These are phyloP conservation scores for Talaromyces albobiverticillius DNA, from an alignment of 2,329 filamentous ascomycete genomes.

Conservation along the genomic window DNA sequence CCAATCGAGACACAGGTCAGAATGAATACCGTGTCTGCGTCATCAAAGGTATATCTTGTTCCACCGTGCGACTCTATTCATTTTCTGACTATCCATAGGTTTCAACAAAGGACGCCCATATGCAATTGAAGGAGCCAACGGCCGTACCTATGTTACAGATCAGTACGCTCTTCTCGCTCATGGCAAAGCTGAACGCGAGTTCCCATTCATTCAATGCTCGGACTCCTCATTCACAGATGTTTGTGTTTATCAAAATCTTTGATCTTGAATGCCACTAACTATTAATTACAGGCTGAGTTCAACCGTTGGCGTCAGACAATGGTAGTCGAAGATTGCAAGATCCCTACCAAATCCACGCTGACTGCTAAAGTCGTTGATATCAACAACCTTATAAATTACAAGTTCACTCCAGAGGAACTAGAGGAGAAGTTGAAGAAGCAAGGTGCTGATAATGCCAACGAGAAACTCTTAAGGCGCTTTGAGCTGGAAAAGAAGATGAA, in stretches of 20 bases:
- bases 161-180: slow-evolving; percentile 80
- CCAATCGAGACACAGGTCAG: slow-evolving; percentile 67
- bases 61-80: background rate
- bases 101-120: slow-evolving; percentile 80
- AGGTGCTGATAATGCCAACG: slow-evolving; percentile 64
- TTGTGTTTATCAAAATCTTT: slow-evolving; percentile 25
- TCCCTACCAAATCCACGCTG: slow-evolving; percentile 71
- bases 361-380: slow-evolving; percentile 75
- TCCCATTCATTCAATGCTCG: slow-evolving; percentile 87
- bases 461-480: slow-evolving; percentile 65
- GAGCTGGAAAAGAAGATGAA: slow-evolving; percentile 64
- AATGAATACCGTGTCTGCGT: slow-evolving; percentile 83
- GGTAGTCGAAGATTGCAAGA: slow-evolving; percentile 65
- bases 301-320: slow-evolving; percentile 76
- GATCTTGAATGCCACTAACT: background rate
- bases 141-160: slow-evolving; percentile 76
- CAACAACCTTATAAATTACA: slow-evolving; percentile 71
- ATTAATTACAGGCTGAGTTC: slow-evolving; percentile 65
- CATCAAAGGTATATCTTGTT: slow-evolving; percentile 65
- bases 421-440: slow-evolving; percentile 73
- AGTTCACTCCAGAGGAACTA: slow-evolving; percentile 80
- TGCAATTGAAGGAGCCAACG: slow-evolving; percentile 70
- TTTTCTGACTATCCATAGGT: slow-evolving; percentile 45
- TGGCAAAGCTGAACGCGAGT: slow-evolving; percentile 78
- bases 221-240: slow-evolving; percentile 82